Percentiles rank a stretch among this genome's conserved stretches.
Evolutionary conservation across 345 rosid genomes (phyloP).

Genomic region (Euphorbia tirucalli): DNA sequence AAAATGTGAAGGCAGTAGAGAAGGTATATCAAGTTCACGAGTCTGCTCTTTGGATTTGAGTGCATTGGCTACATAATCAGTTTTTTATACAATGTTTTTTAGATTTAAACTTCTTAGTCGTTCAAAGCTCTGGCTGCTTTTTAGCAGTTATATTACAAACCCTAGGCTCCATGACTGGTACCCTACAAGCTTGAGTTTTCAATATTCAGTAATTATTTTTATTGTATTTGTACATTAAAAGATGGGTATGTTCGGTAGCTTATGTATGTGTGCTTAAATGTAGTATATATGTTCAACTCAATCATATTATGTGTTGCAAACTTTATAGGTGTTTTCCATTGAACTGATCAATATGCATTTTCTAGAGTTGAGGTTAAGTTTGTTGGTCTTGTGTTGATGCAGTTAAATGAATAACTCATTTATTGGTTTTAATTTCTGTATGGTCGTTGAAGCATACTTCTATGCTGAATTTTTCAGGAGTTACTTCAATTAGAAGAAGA

Average conservation of each 20-base stretch:
- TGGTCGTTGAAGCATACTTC: conserved; percentile 18
- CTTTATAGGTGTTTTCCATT: background rate
- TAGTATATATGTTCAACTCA: background rate
- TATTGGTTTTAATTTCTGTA: background rate
- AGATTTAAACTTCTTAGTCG: background rate
- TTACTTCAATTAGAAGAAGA: conserved; percentile 94
- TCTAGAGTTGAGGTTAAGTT: background rate
- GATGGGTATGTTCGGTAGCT: background rate
- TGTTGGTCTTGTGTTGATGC: background rate
- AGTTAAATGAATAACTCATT: conserved; percentile 4
- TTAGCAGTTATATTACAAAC: background rate
- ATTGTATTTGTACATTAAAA: background rate
- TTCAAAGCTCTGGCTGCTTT: background rate
- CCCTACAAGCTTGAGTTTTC: background rate
- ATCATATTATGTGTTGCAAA: background rate
- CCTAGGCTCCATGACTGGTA: background rate
- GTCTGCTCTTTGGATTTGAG: background rate
- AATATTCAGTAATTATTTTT: background rate
- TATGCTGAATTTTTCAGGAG: conserved; percentile 52
- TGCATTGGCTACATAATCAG: background rate
- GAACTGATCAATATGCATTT: background rate
- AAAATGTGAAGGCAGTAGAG: conserved; percentile 91
- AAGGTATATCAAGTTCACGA: conserved; percentile 48
- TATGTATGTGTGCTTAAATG: background rate
- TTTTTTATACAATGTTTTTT: background rate